These are phyloP conservation scores for Pascua guehoae DNA, from an alignment of 1,284 basidiomycete species.

Conservation along the genomic window DNA sequence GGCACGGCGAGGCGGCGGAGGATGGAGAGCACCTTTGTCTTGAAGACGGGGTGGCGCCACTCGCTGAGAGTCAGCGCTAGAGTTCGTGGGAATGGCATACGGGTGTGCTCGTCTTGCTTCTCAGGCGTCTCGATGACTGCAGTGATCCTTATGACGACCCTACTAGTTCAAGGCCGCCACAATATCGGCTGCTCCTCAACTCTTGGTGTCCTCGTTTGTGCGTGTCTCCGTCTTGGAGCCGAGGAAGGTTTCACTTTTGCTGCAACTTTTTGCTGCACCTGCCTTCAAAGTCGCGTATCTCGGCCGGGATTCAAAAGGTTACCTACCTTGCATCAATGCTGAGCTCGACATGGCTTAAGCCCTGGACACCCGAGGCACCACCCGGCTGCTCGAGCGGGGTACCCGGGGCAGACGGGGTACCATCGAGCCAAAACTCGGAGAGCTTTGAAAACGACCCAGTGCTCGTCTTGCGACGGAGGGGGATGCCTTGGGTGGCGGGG, in stretches of 20 bases:
- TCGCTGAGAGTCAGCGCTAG: slow-evolving; percentile 23
- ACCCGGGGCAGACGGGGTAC: slow-evolving; percentile 11
- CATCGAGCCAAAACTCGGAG: slow-evolving; percentile 43
- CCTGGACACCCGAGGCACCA: slow-evolving; percentile 59
- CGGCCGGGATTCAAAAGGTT: not conserved
- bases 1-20: slow-evolving; percentile 40
- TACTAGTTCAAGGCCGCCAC: too few species aligned
- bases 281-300: too few species aligned
- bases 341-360: slow-evolving; percentile 60
- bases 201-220: too few species aligned
- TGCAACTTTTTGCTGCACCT: too few species aligned
- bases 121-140: too few species aligned
- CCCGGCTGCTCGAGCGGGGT: slow-evolving; percentile 16
- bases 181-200: too few species aligned
- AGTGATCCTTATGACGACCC: too few species aligned
- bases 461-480: slow-evolving; percentile 25
- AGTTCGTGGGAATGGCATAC: too few species aligned
- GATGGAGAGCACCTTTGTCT: slow-evolving; percentile 42
- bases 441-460: slow-evolving; percentile 44
- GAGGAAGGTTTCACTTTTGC: too few species aligned
- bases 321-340: slow-evolving; percentile 71
- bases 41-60: slow-evolving; percentile 49
- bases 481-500: not conserved
- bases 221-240: too few species aligned
- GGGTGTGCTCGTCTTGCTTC: too few species aligned